Evolutionary conservation across 345 rosid species (phyloP).

Genomic region (Tarenaya hassleriana): DNA sequence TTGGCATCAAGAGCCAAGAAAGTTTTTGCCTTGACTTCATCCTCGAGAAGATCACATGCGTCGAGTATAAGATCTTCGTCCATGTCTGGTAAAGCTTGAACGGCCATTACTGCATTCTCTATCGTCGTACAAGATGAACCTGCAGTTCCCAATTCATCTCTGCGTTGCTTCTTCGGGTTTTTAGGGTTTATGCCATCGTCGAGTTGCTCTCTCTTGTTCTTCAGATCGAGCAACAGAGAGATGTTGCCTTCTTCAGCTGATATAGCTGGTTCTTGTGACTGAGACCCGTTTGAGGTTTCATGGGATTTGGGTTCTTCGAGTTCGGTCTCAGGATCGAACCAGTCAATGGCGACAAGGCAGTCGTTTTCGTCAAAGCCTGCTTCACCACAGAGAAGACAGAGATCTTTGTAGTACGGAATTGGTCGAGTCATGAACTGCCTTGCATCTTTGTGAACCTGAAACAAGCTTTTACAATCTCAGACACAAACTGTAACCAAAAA

Average conservation of each 20-base stretch:
- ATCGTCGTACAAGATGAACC: slow-evolving; percentile 34
- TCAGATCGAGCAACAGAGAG: slow-evolving; percentile 24
- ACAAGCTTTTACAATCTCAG: slow-evolving; percentile 13
- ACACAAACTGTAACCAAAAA: not conserved
- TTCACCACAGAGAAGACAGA: slow-evolving; percentile 55
- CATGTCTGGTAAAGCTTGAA: slow-evolving; percentile 72
- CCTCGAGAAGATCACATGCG: slow-evolving; percentile 84
- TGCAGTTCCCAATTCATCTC: slow-evolving; percentile 32
- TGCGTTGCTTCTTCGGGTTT: slow-evolving; percentile 33
- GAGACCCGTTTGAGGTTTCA: slow-evolving; percentile 26
- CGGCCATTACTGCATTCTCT: slow-evolving; percentile 55
- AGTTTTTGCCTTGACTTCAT: slow-evolving; percentile 70
- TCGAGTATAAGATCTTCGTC: slow-evolving; percentile 83
- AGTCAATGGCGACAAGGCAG: slow-evolving; percentile 41
- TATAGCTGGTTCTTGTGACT: slow-evolving; percentile 26
- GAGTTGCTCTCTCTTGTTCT: slow-evolving; percentile 40
- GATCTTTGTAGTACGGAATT: slow-evolving; percentile 63
- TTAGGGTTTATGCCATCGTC: slow-evolving; percentile 30
- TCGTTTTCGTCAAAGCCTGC: slow-evolving; percentile 36
- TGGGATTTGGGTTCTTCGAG: slow-evolving; percentile 27
- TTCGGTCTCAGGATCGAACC: slow-evolving; percentile 43
- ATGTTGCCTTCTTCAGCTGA: slow-evolving; percentile 37
- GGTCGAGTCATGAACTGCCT: slow-evolving; percentile 80
- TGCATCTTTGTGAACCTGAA: slow-evolving; percentile 64
- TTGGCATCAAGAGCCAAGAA: slow-evolving; percentile 72